These are phyloP conservation scores for Gentiana macrophylla DNA, from an alignment of 257 asterid species.

Conservation along the genomic window DNA sequence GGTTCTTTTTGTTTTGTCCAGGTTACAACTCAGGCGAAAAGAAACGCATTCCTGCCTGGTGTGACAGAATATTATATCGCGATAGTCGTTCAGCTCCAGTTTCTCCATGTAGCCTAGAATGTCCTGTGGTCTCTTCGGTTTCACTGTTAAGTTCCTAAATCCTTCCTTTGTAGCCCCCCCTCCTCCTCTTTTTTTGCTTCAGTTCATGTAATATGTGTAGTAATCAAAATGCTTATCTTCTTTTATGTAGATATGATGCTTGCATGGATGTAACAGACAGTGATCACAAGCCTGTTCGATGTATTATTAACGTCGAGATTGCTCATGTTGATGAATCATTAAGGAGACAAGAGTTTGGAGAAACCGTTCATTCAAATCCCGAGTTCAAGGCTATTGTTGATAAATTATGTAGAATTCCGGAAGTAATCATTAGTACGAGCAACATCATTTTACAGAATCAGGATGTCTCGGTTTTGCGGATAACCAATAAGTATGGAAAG, in stretches of 20 bases:
- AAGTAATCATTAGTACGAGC: slow-evolving; percentile 72
- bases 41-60: slow-evolving; percentile 99
- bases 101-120: slow-evolving; percentile 75
- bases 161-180: background rate
- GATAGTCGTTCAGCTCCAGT: slow-evolving; percentile 65
- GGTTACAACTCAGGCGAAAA: slow-evolving; percentile 99
- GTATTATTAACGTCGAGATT: slow-evolving; percentile 70
- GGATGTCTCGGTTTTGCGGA: slow-evolving; percentile 69
- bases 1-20: slow-evolving; percentile 15
- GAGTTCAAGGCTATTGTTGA: slow-evolving; percentile 46
- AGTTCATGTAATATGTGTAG: background rate
- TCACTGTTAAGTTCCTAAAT: slow-evolving; percentile 48
- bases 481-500: slow-evolving; percentile 66
- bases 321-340: slow-evolving; percentile 87
- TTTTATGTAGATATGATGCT: slow-evolving; percentile 72
- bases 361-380: slow-evolving; percentile 64
- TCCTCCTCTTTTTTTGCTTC: no score
- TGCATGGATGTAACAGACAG: slow-evolving; percentile 99
- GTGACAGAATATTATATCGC: slow-evolving; percentile 91
- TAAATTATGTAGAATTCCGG: slow-evolving; percentile 59
- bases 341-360: slow-evolving; percentile 90
- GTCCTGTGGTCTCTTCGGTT: slow-evolving; percentile 76
- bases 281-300: slow-evolving; percentile 96
- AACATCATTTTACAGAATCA: slow-evolving; percentile 80
- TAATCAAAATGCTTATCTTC: slow-evolving; percentile 4